These are phyloP conservation scores for Vitis rupestris DNA, from an alignment of 164 flowering plant species.

Conservation along the genomic window DNA sequence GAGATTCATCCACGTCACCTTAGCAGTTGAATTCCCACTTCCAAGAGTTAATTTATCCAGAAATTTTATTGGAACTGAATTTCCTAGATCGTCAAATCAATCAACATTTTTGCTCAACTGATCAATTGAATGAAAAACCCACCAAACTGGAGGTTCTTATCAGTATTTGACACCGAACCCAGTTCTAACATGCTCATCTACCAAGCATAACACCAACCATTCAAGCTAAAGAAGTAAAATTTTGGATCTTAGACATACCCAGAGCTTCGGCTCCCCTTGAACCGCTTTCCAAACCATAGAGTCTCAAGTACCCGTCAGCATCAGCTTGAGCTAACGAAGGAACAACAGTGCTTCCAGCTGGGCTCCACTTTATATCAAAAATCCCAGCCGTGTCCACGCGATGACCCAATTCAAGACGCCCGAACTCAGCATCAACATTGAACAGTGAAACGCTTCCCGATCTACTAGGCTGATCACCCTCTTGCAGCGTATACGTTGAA, in stretches of 20 bases:
- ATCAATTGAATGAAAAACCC: too few relatives aligned
- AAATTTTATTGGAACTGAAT: too few relatives aligned
- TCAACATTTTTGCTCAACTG: too few relatives aligned
- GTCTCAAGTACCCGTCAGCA: slow-evolving; percentile 73
- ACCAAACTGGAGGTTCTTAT: too few relatives aligned
- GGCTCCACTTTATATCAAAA: slow-evolving; percentile 91
- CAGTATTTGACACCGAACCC: too few relatives aligned
- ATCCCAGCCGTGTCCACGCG: slow-evolving; percentile 65
- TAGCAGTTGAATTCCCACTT: too few relatives aligned
- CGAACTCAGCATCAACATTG: slow-evolving; percentile 49
- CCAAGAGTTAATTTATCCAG: too few relatives aligned
- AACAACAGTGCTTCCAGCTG: slow-evolving; percentile 24
- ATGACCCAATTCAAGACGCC: slow-evolving; percentile 45
- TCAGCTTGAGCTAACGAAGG: slow-evolving; percentile 87
- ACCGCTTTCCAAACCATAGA: slow-evolving; percentile 41
- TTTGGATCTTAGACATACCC: slow-evolving; percentile 18
- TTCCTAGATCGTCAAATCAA: too few relatives aligned
- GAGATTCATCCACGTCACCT: too few relatives aligned
- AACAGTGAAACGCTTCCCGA: slow-evolving; percentile 78
- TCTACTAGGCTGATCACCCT: slow-evolving; percentile 68
- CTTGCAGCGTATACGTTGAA: slow-evolving; percentile 82
- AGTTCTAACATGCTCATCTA: too few relatives aligned
- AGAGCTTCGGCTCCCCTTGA: slow-evolving; percentile 25
- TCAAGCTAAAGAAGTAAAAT: not conserved
- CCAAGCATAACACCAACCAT: too few relatives aligned